phyloP scores from a whole-genome alignment of 2,329 filamentous ascomycete species.

The Xylaria sp. region DNA sequence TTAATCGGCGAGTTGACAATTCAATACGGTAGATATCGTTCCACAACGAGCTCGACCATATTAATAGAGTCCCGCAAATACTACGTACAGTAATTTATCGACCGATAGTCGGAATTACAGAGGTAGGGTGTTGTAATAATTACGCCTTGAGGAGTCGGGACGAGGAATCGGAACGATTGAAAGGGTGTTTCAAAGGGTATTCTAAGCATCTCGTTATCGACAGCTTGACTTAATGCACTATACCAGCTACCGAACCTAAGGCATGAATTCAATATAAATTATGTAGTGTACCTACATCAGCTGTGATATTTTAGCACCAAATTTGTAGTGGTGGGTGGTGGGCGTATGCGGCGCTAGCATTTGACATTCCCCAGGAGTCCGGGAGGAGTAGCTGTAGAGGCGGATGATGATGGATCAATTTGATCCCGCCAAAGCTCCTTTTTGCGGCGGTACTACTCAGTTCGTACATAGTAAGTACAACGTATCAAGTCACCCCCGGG shows the following conservation, averaged over 20 bases:
- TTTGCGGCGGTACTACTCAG: not conserved
- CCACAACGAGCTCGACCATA: not conserved
- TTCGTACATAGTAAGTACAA: not conserved
- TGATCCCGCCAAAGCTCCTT: conserved; percentile 18
- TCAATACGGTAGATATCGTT: conserved; percentile 7
- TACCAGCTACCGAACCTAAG: not conserved
- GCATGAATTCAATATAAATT: not conserved
- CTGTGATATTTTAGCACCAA: conserved; percentile 8
- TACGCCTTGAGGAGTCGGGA: not conserved
- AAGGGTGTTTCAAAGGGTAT: not conserved
- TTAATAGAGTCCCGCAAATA: not conserved
- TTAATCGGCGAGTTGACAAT: not conserved
- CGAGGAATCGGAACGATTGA: not conserved
- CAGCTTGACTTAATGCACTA: not conserved
- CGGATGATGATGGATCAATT: not conserved
- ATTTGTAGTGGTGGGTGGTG: conserved; percentile 10
- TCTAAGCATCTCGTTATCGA: conserved; percentile 11
- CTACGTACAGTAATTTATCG: conserved; percentile 8
- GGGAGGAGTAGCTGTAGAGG: conserved; percentile 2
- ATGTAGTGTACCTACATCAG: not conserved
- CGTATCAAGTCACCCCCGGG: not conserved
- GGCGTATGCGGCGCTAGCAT: conserved; percentile 18
- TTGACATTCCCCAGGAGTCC: conserved; percentile 18
- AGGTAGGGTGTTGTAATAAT: conserved; percentile 3
- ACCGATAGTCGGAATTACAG: not conserved